Evolutionary conservation across 805 yeast species (phyloP).

Genomic region (Hanseniaspora opuntiae): DNA sequence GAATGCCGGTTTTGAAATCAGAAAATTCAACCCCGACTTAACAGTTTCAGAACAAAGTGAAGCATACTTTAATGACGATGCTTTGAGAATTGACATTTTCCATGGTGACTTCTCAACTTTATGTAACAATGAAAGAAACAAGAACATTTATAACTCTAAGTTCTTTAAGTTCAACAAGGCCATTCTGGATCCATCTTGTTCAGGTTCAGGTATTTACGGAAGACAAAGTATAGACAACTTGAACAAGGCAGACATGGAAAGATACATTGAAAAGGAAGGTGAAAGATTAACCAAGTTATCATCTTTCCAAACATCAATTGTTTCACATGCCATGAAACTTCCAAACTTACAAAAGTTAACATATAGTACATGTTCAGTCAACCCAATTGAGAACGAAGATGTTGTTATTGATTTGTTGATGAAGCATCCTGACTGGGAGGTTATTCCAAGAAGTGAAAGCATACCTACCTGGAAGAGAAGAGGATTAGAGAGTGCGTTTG

Average conservation of each 20-base stretch:
- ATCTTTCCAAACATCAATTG: constrained; percentile 75
- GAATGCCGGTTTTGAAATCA: constrained; percentile 49
- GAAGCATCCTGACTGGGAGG: constrained; percentile 57
- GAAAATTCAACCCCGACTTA: constrained; percentile 16
- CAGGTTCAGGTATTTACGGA: constrained; percentile 97
- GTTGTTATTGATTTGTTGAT: constrained; percentile 74
- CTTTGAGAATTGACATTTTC: constrained; percentile 33
- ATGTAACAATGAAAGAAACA: constrained; percentile 32
- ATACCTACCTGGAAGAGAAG: constrained; percentile 79
- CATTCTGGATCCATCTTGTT: constrained; percentile 91
- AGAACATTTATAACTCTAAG: constrained; percentile 2
- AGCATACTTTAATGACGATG: not conserved
- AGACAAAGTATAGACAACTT: constrained; percentile 45
- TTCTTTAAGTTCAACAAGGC: constrained; percentile 42
- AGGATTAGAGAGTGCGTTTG: constrained; percentile 61
- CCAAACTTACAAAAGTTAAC: constrained; percentile 68
- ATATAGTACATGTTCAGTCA: constrained; percentile 91
- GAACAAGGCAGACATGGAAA: constrained; percentile 12
- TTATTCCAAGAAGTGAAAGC: constrained; percentile 46
- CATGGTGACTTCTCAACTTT: constrained; percentile 32
- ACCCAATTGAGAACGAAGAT: constrained; percentile 84
- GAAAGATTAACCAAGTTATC: constrained; percentile 51
- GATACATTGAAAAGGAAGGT: constrained; percentile 15
- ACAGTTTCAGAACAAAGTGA: constrained; percentile 10
- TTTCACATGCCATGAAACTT: constrained; percentile 74